Evolutionary conservation across 1,284 basidiomycete genomes (phyloP), one percentile per base, ranked within the genome.

Genomic region (Hypsizygus ulmarius): DNA sequence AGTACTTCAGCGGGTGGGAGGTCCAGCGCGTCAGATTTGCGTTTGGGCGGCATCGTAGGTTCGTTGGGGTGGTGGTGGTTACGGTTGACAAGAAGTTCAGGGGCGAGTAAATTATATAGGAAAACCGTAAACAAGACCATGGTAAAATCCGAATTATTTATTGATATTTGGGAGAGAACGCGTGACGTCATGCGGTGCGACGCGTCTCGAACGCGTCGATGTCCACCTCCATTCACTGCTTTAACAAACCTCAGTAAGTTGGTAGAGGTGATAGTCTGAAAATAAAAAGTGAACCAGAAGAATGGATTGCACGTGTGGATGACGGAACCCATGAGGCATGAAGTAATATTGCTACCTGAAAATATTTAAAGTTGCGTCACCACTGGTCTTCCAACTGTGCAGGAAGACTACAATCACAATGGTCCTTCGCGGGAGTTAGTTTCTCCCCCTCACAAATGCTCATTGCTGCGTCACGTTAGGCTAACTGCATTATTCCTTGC

Each of bases 401-500:
- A n/a, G n/a, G n/a, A n/a, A n/a, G n/a, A n/a, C n/a, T n/a, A n/a
- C n/a, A n/a, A n/a, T n/a, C n/a, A n/a, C n/a, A n/a, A n/a, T n/a
- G n/a, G n/a, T n/a, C n/a, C n/a, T n/a, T n/a, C n/a, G n/a, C n/a
- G n/a, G n/a, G n/a, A n/a, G n/a, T n/a, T n/a, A 5, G 19, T n/a
- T 43, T 38, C 28, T 33, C 32, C 19, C 37, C 33, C 45, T 2
- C 50, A 41, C n/a, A 14, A 29, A 18, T 42, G n/a, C 16, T 29
- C 25, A 25, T 39, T 51, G 16, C 25, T 48, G n/a, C 28, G 8
- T 34, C 40, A 49, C 41, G 3, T 7, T 59, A 98, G 95, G 93
- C 77, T 97, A 43, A 98, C 96, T 1, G 87, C 93, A 27, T 74
- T 99, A 30, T 99, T 97, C 62, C 80, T 99, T 43, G 94, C 96